Evolutionary conservation across 192 early-diverging fungal species (phyloP).

Genomic region (Backusella liffmaniae): DNA sequence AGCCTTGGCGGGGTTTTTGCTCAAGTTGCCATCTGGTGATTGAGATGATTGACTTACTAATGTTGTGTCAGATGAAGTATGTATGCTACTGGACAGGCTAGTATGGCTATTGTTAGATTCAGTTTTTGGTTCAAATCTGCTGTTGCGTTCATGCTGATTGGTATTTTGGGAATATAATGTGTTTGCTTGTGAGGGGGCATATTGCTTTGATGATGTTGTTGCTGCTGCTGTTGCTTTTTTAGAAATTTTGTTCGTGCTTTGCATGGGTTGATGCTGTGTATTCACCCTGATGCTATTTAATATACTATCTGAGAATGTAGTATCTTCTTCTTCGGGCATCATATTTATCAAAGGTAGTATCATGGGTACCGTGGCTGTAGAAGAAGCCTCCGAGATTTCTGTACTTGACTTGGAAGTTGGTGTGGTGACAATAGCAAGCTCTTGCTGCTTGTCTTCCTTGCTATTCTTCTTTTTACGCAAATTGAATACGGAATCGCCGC

Average conservation of each 20-base stretch:
- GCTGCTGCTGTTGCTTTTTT: conserved; percentile 1
- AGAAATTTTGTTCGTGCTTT: background rate
- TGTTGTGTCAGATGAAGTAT: conserved; percentile 4
- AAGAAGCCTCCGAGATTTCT: background rate
- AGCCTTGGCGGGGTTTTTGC: background rate
- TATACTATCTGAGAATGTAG: conserved; percentile 1
- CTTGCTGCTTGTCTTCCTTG: background rate
- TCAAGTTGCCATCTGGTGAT: background rate
- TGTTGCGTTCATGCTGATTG: background rate
- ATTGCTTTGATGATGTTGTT: background rate
- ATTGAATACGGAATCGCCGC: background rate
- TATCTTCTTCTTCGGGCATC: conserved; percentile 1
- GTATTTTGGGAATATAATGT: background rate
- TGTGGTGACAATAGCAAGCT: background rate
- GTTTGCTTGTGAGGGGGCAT: background rate
- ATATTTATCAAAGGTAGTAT: background rate
- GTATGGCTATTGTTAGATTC: conserved; percentile 1
- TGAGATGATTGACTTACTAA: conserved; percentile 9
- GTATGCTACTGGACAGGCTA: background rate
- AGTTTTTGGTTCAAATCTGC: background rate
- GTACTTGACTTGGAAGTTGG: conserved; percentile 8
- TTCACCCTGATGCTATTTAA: background rate
- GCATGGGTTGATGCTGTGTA: background rate
- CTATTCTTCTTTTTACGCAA: background rate
- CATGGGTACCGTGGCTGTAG: background rate